These are phyloP conservation scores for Leishmania tarentolae DNA, from an alignment of 208 protist genomes.

Conservation along the genomic window DNA sequence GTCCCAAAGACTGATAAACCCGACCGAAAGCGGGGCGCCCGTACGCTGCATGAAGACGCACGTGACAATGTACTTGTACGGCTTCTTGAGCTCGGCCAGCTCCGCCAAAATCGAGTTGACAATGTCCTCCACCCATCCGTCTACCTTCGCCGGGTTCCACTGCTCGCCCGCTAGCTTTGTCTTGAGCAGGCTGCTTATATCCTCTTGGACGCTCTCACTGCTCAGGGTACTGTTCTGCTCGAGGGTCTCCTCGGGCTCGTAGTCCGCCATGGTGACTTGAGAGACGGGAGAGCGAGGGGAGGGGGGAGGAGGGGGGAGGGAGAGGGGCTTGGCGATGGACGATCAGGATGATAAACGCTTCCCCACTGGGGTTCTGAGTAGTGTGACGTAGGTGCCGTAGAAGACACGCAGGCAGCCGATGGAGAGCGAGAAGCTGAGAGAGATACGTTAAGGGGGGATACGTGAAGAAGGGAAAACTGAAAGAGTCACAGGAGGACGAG, in stretches of 20 bases:
- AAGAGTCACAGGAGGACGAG: neutral
- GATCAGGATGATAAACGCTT: neutral
- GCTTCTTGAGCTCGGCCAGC: conserved; percentile 90
- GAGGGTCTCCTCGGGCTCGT: conserved; percentile 55
- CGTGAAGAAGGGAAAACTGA: neutral
- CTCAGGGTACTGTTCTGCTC: conserved; percentile 86
- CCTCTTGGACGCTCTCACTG: conserved; percentile 85
- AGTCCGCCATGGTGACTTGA: conserved; percentile 55
- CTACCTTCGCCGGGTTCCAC: conserved; percentile 86
- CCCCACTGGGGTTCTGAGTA: neutral
- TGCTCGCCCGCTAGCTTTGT: conserved; percentile 72
- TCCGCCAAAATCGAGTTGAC: conserved; percentile 71
- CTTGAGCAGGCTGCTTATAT: conserved; percentile 58
- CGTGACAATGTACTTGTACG: conserved; percentile 94
- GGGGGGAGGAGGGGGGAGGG: too few species aligned
- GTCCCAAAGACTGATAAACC: conserved; percentile 93
- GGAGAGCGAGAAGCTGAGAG: neutral
- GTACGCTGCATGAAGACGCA: conserved; percentile 92
- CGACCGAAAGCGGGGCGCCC: conserved; percentile 87
- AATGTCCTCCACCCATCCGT: conserved; percentile 85
- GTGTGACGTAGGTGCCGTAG: neutral
- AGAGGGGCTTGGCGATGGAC: neutral
- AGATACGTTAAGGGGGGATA: neutral
- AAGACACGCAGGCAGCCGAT: neutral
- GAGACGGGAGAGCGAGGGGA: neutral